Base-by-base conservation (phyloP, 768 basidiomycete genomes). In the Asterophora lycoperdoides region DNA sequence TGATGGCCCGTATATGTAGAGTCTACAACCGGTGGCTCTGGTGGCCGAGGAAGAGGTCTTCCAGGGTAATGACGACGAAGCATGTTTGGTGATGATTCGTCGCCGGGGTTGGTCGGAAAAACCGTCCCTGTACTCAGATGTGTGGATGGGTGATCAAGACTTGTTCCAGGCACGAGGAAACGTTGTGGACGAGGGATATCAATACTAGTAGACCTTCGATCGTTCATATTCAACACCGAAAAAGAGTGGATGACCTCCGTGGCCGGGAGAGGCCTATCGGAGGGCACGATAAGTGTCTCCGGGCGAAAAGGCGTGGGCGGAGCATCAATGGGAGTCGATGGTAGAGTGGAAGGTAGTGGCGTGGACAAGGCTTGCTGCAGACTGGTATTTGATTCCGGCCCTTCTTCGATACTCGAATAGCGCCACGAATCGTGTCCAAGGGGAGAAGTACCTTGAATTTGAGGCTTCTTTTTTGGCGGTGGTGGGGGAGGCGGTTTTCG, bases 1-100 rank as follows among this genome's bases (percentile, higher is more conserved):
- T 64, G 55, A 58, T 60, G 52, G 4, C 64, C 56, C 17, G 64
- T 66, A 52, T 68, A 68, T 7, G 64, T 64, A 14, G 72, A 70
- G 56, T 71, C 70, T 8, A 68, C 23, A 23, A 23, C 23, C 23
- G 59, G 46, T 20, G 56, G 33, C 8, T 54, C 53, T 8, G 68
- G 70, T 17, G 74, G 74, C 13, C 65, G 71, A 5, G 81, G 81
- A n/a, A 83, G 68, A 30, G 81, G 81, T 32, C 81, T 62, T 4
- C 81, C 78, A 19, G 70, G 68, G 56, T 81, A 82, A 59, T 80
- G 80, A 46, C 68, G 74, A 9, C 69, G 23, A 23, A 23, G 63
- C 8, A 57, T 43, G 18, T 54, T 60, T 2, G 60, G 63, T 11
- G 57, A 59, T 54, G 58, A 56, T 2, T 66, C 58, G n/a, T 64